Conservation (phyloP, 306 rosid species). For the Abrus precatorius region DNA sequence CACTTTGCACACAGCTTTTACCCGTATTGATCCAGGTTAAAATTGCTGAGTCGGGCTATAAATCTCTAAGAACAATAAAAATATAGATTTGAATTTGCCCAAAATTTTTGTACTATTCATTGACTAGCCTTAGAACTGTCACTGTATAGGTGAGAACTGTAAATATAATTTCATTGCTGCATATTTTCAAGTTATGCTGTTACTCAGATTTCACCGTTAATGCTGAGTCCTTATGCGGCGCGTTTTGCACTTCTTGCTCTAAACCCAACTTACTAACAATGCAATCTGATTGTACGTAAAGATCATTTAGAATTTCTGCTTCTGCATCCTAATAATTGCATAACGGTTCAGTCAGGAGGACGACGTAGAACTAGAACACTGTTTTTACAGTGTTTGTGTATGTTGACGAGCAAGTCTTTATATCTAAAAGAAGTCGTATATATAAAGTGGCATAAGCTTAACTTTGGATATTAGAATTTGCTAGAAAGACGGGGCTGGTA, state of each 20-base stretch:
- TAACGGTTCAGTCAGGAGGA: constrained; percentile 1
- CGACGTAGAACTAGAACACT: neutral
- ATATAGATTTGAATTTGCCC: constrained; percentile 37
- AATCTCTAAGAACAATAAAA: constrained; percentile 40
- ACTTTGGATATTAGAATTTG: constrained; percentile 1
- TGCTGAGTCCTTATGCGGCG: neutral
- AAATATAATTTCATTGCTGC: constrained; percentile 56
- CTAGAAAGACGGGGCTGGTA: neutral
- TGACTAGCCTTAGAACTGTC: constrained; percentile 20
- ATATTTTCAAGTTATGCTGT: constrained; percentile 30
- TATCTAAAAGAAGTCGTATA: neutral
- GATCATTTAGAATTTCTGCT: neutral
- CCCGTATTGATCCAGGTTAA: constrained; percentile 18
- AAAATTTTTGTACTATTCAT: constrained; percentile 41
- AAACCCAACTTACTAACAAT: neutral
- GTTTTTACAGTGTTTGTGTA: constrained; percentile 1
- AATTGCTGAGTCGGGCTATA: constrained; percentile 31
- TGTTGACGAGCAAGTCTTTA: neutral
- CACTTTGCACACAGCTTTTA: constrained; percentile 38
- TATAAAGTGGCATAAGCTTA: neutral
- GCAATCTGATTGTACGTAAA: neutral
- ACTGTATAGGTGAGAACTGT: constrained; percentile 60
- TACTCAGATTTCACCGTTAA: constrained; percentile 18
- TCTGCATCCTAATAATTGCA: neutral
- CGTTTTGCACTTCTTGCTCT: neutral